Evolutionary conservation across 805 yeast genomes (phyloP).

Genomic region (Spathaspora sp.): DNA sequence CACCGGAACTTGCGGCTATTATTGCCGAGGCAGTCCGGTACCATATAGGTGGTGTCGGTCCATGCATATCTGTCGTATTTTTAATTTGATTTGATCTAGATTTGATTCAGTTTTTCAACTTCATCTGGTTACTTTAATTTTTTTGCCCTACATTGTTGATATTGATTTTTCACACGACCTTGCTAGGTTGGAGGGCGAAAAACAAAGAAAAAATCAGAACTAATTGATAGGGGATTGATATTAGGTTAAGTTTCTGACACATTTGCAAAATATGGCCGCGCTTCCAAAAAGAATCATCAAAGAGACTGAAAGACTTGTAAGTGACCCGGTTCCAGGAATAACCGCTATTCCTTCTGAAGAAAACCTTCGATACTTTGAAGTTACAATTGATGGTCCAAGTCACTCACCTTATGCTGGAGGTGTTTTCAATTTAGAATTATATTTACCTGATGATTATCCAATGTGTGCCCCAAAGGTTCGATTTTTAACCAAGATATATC

Average conservation of each 20-base stretch:
- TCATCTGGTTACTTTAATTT: no score
- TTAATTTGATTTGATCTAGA: background rate
- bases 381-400: slow-evolving; percentile 85
- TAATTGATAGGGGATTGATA: background rate
- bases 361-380: slow-evolving; percentile 88
- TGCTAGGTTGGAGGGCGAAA: background rate
- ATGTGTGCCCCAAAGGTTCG: slow-evolving; percentile 97
- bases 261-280: slow-evolving; percentile 40
- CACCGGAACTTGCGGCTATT: background rate
- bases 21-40: background rate
- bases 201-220: background rate
- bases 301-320: slow-evolving; percentile 89
- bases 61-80: background rate
- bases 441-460: slow-evolving; percentile 94
- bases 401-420: slow-evolving; percentile 87
- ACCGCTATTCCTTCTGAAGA: slow-evolving; percentile 92
- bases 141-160: background rate
- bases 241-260: no score
- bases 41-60: background rate
- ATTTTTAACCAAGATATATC: slow-evolving; percentile 89
- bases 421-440: slow-evolving; percentile 78
- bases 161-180: background rate
- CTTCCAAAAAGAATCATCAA: slow-evolving; percentile 92
- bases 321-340: slow-evolving; percentile 97
- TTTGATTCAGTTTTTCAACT: no score